Percentiles rank a stretch among this genome's conserved stretches.
These are phyloP conservation scores for Cordia subcordata DNA, from an alignment of 257 asterid species.

Conservation along the genomic window DNA sequence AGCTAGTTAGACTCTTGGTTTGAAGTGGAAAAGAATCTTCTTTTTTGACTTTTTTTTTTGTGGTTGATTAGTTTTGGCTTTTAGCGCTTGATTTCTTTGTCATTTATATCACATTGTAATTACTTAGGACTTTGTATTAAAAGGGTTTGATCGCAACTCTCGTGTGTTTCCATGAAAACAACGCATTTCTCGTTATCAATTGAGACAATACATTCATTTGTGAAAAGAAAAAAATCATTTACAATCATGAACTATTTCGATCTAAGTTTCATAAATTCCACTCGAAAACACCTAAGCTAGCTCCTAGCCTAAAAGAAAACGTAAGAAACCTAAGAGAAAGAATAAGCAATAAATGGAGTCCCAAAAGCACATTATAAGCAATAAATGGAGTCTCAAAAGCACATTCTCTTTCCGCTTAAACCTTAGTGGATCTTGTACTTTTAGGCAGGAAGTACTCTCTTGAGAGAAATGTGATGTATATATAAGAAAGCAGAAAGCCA, in stretches of 20 bases:
- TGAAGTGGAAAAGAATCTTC: slow-evolving; percentile 16
- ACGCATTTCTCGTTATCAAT: too few species aligned
- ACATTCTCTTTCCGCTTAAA: neutral
- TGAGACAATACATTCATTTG: too few species aligned
- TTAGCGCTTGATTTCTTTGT: slow-evolving; percentile 14
- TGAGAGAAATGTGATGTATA: slow-evolving; percentile 17
- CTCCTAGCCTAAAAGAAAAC: too few species aligned
- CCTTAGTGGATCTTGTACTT: slow-evolving; percentile 13
- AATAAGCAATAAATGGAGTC: too few species aligned
- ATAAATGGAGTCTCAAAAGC: too few species aligned
- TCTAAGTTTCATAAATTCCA: too few species aligned
- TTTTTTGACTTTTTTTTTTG: slow-evolving; percentile 8
- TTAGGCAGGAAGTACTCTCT: slow-evolving; percentile 11
- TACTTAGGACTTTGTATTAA: slow-evolving; percentile 23
- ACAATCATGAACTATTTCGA: too few species aligned
- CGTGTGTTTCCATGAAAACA: neutral
- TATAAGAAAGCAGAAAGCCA: slow-evolving; percentile 8
- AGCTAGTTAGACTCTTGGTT: slow-evolving; percentile 22
- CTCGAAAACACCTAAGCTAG: too few species aligned
- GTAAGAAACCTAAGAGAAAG: too few species aligned
- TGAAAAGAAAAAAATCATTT: too few species aligned
- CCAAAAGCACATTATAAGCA: too few species aligned
- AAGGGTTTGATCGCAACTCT: neutral
- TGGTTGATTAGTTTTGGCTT: slow-evolving; percentile 16
- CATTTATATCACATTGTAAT: slow-evolving; percentile 27